Evolutionary conservation across 192 early-diverging fungal genomes (phyloP), one percentile per base, ranked within the genome.

Genomic region (Backusella morwellensis): DNA sequence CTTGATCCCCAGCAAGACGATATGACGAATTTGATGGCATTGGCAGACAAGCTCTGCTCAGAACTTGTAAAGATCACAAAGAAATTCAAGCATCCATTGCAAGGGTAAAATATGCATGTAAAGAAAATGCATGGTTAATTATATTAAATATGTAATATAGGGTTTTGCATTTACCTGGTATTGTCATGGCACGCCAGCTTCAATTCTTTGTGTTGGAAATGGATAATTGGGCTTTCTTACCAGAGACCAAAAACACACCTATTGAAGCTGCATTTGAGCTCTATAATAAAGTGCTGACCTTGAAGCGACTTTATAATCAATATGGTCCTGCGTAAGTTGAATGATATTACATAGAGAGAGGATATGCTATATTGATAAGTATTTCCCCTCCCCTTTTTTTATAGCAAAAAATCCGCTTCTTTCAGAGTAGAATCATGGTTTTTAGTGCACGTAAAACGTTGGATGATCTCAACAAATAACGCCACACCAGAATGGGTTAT

Each of bases 401-500:
- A 11, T 11, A 83, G 81, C 23, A 72, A 79, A 72, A 84, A 80
- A 50, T 66, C 66, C 4, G 75, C 79, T 32, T 77, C 86, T 29
- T 91, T 94, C 73, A 90, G 92, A 66, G 88, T 93, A 59, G 92
- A 93, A 59, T 82, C 76, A 3, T 93, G 89, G 88, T 96, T 96
- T 70, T 77, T 82, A 32, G 87, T 89, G 1, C 90, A 91, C 72
- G 90, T 96, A 17, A 78, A 82, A 8, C 82, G 87, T 42, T 95
- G 91, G 88, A 73, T 96, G 40, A 80, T 86, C 15, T 81, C 81
- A 0, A 90, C 90, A 19, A 89, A 94, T 66, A 71, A 75, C 2
- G 87, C 88, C 17, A 92, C 91, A 77, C 76, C 84, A 1, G 91
- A 90, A 38, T 95, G 93, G 93, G 91, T 93, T 6, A 78, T 80